These are phyloP conservation scores for Glaciozyma martinii DNA, from an alignment of 768 basidiomycete genomes.

Conservation along the genomic window DNA sequence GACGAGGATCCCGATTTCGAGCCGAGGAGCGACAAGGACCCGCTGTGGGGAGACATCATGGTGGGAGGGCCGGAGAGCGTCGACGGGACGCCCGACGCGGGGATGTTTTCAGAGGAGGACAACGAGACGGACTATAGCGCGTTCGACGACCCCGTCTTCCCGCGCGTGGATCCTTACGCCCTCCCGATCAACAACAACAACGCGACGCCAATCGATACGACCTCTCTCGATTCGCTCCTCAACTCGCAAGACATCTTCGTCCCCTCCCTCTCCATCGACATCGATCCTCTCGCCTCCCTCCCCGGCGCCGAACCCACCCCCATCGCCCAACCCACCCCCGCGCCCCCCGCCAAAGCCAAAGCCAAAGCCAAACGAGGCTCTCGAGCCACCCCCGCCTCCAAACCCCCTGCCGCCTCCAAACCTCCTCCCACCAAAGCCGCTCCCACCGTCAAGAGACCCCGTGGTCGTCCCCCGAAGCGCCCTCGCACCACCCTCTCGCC, in stretches of 20 bases:
- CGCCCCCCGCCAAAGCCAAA: not conserved
- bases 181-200: not conserved
- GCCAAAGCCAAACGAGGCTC: not conserved
- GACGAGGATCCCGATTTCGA: slow-evolving; percentile 3
- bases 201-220: not conserved
- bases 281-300: not conserved
- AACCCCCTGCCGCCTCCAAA: not conserved
- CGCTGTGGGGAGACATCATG: not conserved
- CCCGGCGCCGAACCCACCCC: too few relatives aligned
- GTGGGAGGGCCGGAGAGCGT: slow-evolving; percentile 41
- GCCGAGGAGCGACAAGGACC: not conserved
- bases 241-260: not conserved
- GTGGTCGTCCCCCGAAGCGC: not conserved
- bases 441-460: not conserved
- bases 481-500: not conserved
- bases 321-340: not conserved
- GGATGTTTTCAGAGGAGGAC: not conserved
- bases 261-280: not conserved
- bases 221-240: not conserved
- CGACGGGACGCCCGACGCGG: not conserved
- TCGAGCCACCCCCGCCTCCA: not conserved
- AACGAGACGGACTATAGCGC: not conserved
- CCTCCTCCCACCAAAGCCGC: too few relatives aligned
- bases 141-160: not conserved
- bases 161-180: too few relatives aligned